Evolutionary conservation across 163 green algal genomes (phyloP), one percentile per base, ranked within the genome.

Genomic region (Dunaliella salina): DNA sequence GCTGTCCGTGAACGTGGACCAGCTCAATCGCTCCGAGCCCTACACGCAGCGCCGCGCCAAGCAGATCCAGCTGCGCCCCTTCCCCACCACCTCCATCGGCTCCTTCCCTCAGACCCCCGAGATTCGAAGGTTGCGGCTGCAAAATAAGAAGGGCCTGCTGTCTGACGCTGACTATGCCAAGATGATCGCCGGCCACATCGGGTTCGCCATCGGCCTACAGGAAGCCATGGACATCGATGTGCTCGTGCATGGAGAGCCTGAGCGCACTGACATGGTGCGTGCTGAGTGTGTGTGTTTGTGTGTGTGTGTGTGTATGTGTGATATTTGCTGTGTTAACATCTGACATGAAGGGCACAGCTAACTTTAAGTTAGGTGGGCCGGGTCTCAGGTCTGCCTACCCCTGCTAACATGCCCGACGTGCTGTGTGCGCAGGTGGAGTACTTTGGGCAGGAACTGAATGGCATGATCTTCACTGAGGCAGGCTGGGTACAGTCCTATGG

Each of bases 181-280:
- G 80, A 84, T 87, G 11, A 95, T 98, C 71, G 91, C 92, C 46
- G 89, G 91, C 0, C 93, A 98, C 90, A 97, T 98, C 34, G 92
- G 88, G 8, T 93, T 93, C 33, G 89, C 88, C 22, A 93, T 98
- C 78, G 91, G 92, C 33, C 86, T 95, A 45, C 88, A 97, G 90
- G 95, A 98, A 85, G 91, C 85, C 8, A 90, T 98, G 82, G 96
- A 88, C 26, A 29, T 98, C 8, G 96, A 98, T 88, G 96, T 98
- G 82, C 90, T 98, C 72, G 96, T 98, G 86, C 96, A 98, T 86
- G 96, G 96, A 33, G 96, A 98, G 93, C 86, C 94, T 29, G 96
- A 98, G 95, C 91, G 96, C 75, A 95, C 94, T 35, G 95, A 98
- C 93, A 98, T 98, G 94, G 94, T 88, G n/a, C n/a, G n/a, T n/a